A percentile compares a stretch with the other conserved stretches of the same genome.
phyloP scores from a whole-genome alignment of 2,329 filamentous ascomycete genomes.

The Zymoseptoria brevis region DNA sequence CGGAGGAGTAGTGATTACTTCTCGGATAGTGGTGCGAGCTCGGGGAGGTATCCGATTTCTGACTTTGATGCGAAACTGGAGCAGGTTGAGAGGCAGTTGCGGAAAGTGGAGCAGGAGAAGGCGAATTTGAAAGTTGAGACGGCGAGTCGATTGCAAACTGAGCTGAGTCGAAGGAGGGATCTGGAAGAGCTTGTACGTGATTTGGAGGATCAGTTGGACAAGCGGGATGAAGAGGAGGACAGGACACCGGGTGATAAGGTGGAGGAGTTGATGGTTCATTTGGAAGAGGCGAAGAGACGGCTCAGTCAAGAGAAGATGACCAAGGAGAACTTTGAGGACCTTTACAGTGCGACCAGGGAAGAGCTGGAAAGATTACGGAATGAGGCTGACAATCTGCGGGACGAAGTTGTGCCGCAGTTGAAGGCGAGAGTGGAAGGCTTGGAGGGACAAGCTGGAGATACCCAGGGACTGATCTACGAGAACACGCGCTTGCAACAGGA shows the following conservation, averaged over 20 bases:
- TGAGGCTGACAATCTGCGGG: constrained; percentile 83
- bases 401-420: constrained; percentile 77
- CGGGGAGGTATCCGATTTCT: constrained; percentile 64
- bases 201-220: constrained; percentile 68
- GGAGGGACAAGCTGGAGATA: constrained; percentile 64
- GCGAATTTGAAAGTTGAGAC: constrained; percentile 78
- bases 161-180: constrained; percentile 64
- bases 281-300: constrained; percentile 76
- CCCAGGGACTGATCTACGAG: constrained; percentile 68
- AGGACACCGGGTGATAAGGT: constrained; percentile 49
- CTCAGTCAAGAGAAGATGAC: constrained; percentile 76
- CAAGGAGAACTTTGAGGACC: constrained; percentile 89
- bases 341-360: constrained; percentile 72
- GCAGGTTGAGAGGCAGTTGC: constrained; percentile 74
- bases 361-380: constrained; percentile 77
- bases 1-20: constrained; percentile 94
- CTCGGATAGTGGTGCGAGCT: constrained; percentile 88
- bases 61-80: constrained; percentile 49
- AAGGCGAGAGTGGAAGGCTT: constrained; percentile 68
- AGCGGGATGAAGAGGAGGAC: constrained; percentile 32
- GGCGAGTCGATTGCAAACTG: constrained; percentile 78
- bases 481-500: constrained; percentile 82
- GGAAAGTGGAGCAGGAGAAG: constrained; percentile 83
- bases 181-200: constrained; percentile 79
- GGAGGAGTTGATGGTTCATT: constrained; percentile 67